Evolutionary conservation across 805 yeast genomes (phyloP), one percentile per base, ranked within the genome.

Genomic region (Candida takata): DNA sequence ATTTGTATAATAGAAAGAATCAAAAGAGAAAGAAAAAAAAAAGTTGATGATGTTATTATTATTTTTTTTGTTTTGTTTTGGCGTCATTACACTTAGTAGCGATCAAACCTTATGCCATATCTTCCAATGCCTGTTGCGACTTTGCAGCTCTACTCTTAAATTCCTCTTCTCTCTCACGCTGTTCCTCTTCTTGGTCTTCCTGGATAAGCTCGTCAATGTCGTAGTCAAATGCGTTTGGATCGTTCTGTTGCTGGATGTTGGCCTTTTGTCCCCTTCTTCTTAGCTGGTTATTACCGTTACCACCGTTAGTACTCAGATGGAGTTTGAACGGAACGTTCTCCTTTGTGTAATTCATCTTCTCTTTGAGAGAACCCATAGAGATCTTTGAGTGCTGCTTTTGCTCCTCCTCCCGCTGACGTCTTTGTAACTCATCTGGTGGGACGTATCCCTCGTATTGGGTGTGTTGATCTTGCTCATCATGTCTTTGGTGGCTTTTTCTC

Each of bases 191-290:
- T 2, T 35, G 19, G 14, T 42, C 54, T 8, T 49, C 47, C 14
- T 42, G 38, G 19, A 51, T 49, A 14, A 52, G 37, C 15, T 48
- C 55, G 31, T 53, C 58, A 8, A 53, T 25, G 34, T 53, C 58
- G 28, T 38, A 53, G 40, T 53, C 58, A 31, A 36, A 53, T 5
- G 44, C 15, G 8, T 52, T 45, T 11, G 55, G 58, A 32, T 53
- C 49, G 4, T 31, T 27, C 10, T 18, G 15, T n/a, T 38, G 38
- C 1, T 16, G 13, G 8, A 33, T 25, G 6, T 29, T 36, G 5
- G 29, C 19, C 13, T 26, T 36, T 13, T 37, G 39, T 11, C 23
- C 26, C 30, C 40, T 47, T 48, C 55, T 51, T 46, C 34, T 31
- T 15, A 21, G n/a, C 10, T n/a, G 7, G 13, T n/a, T 29, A 15